Percentiles rank a stretch among this genome's conserved stretches.
Evolutionary conservation across 306 rosid genomes (phyloP).

Genomic region (Cicer bijugum): DNA sequence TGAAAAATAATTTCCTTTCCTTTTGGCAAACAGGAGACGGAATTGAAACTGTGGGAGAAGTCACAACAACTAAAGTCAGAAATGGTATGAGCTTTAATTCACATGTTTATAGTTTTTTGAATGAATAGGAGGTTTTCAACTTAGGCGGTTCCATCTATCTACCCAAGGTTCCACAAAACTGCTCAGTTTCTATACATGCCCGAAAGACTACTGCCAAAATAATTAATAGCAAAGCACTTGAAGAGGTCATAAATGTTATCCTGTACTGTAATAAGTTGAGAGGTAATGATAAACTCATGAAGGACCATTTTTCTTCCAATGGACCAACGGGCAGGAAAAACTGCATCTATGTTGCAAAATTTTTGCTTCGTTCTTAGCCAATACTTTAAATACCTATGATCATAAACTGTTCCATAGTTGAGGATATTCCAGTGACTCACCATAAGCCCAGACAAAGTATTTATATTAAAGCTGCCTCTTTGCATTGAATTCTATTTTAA

Average conservation of each 20-base stretch:
- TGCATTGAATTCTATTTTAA: not conserved
- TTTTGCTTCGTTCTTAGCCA: not conserved
- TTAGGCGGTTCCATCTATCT: constrained; percentile 21
- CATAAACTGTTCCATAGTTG: constrained; percentile 18
- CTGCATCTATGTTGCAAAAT: not conserved
- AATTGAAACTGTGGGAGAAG: constrained; percentile 82
- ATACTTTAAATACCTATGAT: not conserved
- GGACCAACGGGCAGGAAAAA: not conserved
- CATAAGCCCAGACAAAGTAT: constrained; percentile 21
- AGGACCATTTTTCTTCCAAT: constrained; percentile 10
- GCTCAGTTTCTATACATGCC: constrained; percentile 18
- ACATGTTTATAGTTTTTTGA: not conserved
- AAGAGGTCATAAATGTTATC: not conserved
- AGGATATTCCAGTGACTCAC: not conserved
- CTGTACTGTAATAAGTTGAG: constrained; percentile 19
- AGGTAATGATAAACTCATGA: constrained; percentile 2
- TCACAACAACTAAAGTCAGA: constrained; percentile 72
- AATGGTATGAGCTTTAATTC: constrained; percentile 62
- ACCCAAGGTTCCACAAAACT: constrained; percentile 24
- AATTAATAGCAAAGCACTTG: not conserved
- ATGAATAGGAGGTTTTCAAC: constrained; percentile 35
- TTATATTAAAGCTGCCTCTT: not conserved
- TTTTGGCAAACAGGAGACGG: constrained; percentile 83
- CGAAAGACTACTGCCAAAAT: constrained; percentile 5
- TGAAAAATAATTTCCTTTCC: constrained; percentile 33